A percentile compares a stretch with the other conserved stretches of the same genome.
These are phyloP conservation scores for Lignosus rhinocerotis DNA, from an alignment of 1,284 basidiomycete genomes.

Conservation along the genomic window DNA sequence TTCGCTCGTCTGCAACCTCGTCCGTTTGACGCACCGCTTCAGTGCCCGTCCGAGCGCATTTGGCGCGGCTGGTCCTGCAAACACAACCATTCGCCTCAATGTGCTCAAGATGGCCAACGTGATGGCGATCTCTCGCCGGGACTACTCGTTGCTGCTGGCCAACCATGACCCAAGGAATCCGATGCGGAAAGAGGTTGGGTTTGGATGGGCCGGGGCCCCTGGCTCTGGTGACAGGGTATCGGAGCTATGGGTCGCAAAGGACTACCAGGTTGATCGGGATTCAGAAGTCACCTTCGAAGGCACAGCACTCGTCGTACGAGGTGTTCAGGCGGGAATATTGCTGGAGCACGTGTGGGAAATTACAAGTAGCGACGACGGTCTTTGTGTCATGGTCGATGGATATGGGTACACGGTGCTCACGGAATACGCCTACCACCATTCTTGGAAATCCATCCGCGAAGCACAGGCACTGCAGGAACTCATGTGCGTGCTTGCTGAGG, in stretches of 20 bases:
- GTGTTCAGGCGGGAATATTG: conserved; percentile 1
- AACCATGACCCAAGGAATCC: conserved; percentile 11
- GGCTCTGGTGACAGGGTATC: conserved; percentile 10
- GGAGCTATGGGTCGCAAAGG: conserved; percentile 7
- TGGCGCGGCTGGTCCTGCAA: background rate
- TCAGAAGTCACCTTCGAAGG: background rate
- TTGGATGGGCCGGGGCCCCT: conserved; percentile 19
- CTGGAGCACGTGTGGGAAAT: conserved; percentile 6
- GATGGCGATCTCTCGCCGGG: conserved; percentile 11
- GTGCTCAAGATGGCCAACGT: conserved; percentile 21
- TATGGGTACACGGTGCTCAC: background rate
- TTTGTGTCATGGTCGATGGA: background rate
- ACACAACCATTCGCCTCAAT: conserved; percentile 1
- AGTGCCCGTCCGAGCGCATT: conserved; percentile 10
- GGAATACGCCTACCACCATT: background rate
- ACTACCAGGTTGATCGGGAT: conserved; percentile 13
- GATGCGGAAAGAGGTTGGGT: conserved; percentile 6
- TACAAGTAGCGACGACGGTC: background rate
- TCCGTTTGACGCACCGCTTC: conserved; percentile 14
- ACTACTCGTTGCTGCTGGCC: conserved; percentile 13
- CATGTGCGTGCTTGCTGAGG: background rate
- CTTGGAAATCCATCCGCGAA: background rate
- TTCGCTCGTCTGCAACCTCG: conserved; percentile 16
- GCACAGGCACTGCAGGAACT: background rate
- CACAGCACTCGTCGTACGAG: conserved; percentile 6